Evolutionary conservation across 306 rosid genomes (phyloP).

Genomic region (Dicorynia guianensis): DNA sequence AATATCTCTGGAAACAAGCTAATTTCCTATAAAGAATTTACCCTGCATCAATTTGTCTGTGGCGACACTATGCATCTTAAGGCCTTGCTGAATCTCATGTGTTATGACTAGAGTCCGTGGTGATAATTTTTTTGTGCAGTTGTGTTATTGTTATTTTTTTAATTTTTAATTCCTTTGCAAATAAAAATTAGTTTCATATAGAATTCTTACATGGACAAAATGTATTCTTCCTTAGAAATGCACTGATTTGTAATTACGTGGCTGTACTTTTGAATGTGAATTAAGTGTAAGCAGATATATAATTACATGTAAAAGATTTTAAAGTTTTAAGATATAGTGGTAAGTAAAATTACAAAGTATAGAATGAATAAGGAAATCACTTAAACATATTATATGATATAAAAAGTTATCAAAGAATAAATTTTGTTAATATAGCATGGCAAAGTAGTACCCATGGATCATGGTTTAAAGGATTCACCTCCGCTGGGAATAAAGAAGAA

Average conservation of each 20-base stretch:
- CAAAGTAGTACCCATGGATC: constrained; percentile 4
- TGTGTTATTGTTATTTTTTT: not conserved
- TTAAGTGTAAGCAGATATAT: no score
- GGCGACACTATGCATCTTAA: not conserved
- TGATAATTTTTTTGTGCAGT: not conserved
- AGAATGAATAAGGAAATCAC: constrained; percentile 4
- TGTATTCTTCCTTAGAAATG: no score
- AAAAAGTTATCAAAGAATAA: no score
- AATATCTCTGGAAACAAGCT: constrained; percentile 6
- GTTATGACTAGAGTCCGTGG: no score
- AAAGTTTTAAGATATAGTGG: not conserved
- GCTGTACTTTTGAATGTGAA: no score
- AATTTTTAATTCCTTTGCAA: no score
- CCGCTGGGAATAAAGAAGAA: constrained; percentile 10
- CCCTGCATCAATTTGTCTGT: constrained; percentile 7
- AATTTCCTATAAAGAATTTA: not conserved
- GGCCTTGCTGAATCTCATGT: not conserved
- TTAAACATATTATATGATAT: no score
- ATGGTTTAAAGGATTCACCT: constrained; percentile 7
- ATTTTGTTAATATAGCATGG: no score
- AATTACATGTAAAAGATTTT: no score
- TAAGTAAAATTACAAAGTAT: constrained; percentile 6
- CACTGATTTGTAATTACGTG: no score
- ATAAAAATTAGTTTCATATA: no score
- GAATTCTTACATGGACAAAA: no score